Evolutionary conservation across 2,329 filamentous ascomycete species (phyloP).

Genomic region (Escovopsis sp.): DNA sequence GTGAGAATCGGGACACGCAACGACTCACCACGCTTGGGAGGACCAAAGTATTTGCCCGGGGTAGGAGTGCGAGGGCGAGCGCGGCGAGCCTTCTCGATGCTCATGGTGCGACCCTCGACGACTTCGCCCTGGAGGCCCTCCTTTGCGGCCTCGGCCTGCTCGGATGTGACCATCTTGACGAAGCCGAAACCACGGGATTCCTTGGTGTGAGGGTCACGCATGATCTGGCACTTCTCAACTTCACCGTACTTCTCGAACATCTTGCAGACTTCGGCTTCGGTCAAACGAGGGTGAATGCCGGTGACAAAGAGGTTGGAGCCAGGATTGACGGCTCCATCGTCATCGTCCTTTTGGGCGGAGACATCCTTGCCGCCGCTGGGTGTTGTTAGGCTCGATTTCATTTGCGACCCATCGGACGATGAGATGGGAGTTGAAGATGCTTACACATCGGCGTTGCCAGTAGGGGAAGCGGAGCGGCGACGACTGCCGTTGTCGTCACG

Average conservation of each 20-base stretch:
- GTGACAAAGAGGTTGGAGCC: slow-evolving; percentile 98
- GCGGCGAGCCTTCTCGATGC: slow-evolving; percentile 97
- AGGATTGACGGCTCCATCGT: slow-evolving; percentile 74
- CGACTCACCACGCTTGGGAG: slow-evolving; percentile 82
- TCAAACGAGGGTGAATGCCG: slow-evolving; percentile 85
- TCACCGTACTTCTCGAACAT: slow-evolving; percentile 98
- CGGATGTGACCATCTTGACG: slow-evolving; percentile 94
- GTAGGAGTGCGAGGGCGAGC: slow-evolving; percentile 90
- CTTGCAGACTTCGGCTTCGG: slow-evolving; percentile 78
- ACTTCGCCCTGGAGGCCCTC: slow-evolving; percentile 90
- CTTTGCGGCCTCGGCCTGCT: slow-evolving; percentile 92
- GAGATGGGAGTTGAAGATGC: slow-evolving; percentile 1
- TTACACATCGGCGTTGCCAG: slow-evolving; percentile 27
- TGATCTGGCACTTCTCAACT: slow-evolving; percentile 98
- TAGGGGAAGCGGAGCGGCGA: slow-evolving; percentile 49
- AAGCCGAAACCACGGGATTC: slow-evolving; percentile 98
- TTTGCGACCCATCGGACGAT: slow-evolving; percentile 4
- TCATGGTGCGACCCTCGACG: slow-evolving; percentile 87
- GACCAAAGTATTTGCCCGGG: slow-evolving; percentile 97
- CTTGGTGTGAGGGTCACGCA: slow-evolving; percentile 96
- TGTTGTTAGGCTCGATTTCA: background rate
- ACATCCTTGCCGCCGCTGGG: slow-evolving; percentile 37
- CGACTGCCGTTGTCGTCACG: slow-evolving; percentile 46
- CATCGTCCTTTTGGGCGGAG: slow-evolving; percentile 40
- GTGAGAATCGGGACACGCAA: slow-evolving; percentile 5